Evolutionary conservation across 208 protist species (phyloP), one percentile per base, ranked within the genome.

Genomic region (Trypanosoma rangeli): DNA sequence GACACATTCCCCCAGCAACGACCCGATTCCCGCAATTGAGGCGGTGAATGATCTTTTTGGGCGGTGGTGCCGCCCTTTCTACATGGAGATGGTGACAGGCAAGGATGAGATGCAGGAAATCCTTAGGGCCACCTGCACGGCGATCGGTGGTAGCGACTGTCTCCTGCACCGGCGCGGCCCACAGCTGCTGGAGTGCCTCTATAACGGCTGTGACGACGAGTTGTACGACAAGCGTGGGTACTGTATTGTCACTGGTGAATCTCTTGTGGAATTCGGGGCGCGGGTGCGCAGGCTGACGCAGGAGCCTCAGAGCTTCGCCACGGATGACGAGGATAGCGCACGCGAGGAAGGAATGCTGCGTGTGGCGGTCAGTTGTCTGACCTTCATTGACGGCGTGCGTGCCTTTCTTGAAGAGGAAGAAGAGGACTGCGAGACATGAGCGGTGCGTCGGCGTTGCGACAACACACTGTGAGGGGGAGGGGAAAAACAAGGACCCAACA

Each of bases 191-290:
- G 81, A 92, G 73, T 74, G 79, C 48, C 78, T 95, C 5, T 90
- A 90, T 74, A 89, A 85, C 67, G 78, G 75, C 64, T 93, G 87
- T 68, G 78, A 90, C 24, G 79, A 89, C 13, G 82, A 83, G 10
- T 57, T 92, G 28, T 93, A 92, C 62, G 64, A 86, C 33, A 78
- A 86, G 64, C 83, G 86, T 20, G 85, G 83, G 20, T 95, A 90
- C 73, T 95, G 90, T 73, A 90, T 93, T 39, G 85, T 95, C 33
- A 90, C 76, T 37, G 85, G 79, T 13, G 73, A 90, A 37, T 82
- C 81, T 1, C 78, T 95, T 12, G 77, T 93, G 24, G 72, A 80
- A 31, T 95, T 95, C 67, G 85, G 86, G 9, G 71, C 60, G 33
- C 62, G 70, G 9, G 80, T 87, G 68, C 59, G 64, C 37, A 64